phyloP scores from a whole-genome alignment of 164 flowering plant genomes.

The Stephania yunnanensis region DNA sequence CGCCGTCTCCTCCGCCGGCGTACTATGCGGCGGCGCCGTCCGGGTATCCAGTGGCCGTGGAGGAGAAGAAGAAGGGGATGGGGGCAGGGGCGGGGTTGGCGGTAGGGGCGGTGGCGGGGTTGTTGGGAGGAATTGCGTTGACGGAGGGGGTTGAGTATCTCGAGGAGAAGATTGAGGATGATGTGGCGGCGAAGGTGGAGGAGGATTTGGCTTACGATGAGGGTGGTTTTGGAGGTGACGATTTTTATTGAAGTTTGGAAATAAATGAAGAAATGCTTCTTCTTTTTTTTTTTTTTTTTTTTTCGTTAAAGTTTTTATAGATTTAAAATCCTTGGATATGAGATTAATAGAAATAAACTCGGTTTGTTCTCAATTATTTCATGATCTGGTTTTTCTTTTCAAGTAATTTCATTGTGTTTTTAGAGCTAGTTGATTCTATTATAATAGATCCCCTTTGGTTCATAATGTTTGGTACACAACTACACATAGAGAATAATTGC shows the following conservation, averaged over 20 bases:
- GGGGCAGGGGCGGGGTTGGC: constrained; percentile 86
- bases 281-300: no score
- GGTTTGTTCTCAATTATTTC: no score
- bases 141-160: constrained; percentile 58
- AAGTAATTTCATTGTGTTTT: no score
- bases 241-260: not conserved
- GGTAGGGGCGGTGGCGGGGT: constrained; percentile 76
- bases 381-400: no score
- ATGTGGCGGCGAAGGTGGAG: constrained; percentile 57
- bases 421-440: no score
- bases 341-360: no score
- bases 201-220: constrained; percentile 38
- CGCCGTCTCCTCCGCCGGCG: not conserved
- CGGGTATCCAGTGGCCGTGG: constrained; percentile 16
- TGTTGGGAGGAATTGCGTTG: constrained; percentile 66
- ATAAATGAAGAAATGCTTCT: no score
- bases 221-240: not conserved
- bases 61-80: constrained; percentile 39
- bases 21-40: constrained; percentile 5
- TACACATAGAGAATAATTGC: no score
- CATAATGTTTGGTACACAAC: no score
- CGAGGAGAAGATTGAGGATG: constrained; percentile 63
- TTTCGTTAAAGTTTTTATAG: no score
- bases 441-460: no score
- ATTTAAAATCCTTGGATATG: no score